Evolutionary conservation across 108 stramenopile species (phyloP).

Genomic region (Phaeodactylum tricornutum): DNA sequence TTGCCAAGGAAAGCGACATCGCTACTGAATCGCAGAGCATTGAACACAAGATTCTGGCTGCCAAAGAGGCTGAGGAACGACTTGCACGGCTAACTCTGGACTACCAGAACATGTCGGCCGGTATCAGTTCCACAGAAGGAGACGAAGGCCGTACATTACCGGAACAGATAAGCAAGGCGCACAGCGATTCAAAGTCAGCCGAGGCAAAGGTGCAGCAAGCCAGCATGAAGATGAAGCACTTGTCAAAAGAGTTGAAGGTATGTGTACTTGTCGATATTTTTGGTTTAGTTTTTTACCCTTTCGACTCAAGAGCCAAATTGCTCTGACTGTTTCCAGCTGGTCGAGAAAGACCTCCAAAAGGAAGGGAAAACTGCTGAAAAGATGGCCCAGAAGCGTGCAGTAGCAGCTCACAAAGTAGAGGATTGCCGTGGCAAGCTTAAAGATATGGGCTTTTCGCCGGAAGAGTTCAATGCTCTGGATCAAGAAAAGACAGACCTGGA

Average conservation of each 20-base stretch:
- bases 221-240: conserved; percentile 84
- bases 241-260: conserved; percentile 64
- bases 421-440: conserved; percentile 25
- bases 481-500: conserved; percentile 60
- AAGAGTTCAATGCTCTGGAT: conserved; percentile 47
- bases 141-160: conserved; percentile 74
- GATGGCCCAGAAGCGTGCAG: conserved; percentile 44
- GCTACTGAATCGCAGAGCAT: conserved; percentile 31
- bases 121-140: conserved; percentile 64
- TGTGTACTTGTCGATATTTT: conserved; percentile 10
- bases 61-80: conserved; percentile 51
- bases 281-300: not conserved
- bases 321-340: conserved; percentile 23
- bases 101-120: conserved; percentile 85
- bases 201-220: conserved; percentile 85
- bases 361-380: conserved; percentile 58
- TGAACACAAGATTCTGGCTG: conserved; percentile 42
- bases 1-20: conserved; percentile 54
- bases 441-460: conserved; percentile 42
- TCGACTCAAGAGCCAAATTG: not conserved
- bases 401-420: conserved; percentile 37
- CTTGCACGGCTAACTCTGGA: conserved; percentile 42
- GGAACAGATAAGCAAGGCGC: conserved; percentile 78
- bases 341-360: conserved; percentile 82
- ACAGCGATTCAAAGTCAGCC: conserved; percentile 80